Evolutionary conservation across 2,329 filamentous ascomycete species (phyloP), one percentile per base, ranked within the genome.

Genomic region (Ambrosiella xylebori): DNA sequence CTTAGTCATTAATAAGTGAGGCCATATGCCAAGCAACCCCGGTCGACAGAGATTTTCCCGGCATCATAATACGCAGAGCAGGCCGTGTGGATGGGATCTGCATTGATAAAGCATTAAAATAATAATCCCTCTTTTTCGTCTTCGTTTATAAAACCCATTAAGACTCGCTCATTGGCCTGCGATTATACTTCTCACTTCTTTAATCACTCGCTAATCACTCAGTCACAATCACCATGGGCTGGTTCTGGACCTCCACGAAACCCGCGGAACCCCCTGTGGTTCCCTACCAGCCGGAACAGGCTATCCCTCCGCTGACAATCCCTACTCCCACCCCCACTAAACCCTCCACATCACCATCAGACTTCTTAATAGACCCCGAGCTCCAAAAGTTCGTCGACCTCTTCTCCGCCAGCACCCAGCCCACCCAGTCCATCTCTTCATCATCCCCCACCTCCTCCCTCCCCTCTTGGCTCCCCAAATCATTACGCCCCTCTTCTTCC

Each of bases 301-400:
- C 27, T 27, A 38, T 17, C 15, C 15, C 17, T 9, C 41, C 27
- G 19, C 39, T 4, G 19, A 49, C 65, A 45, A 58, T 65, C 54
- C 57, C 64, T 39, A 17, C 64, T 37, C 57, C 62, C 45, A 59
- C 61, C 40, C 39, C 27, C 35, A 15, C 39, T 35, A 41, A 63
- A 59, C 57, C 63, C 36, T 55, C 64, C 17, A 12, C 44, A 37
- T 56, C 60, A 61, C 45, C 62, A 37, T 56, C 64, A 13, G 62
- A 65, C 8, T 64, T 65, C 35, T 50, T 37, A 49, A 63, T 65
- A 63, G 76, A 79, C 64, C 72, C 73, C 38, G 78, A 80, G 64
- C 69, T 81, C 62, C 72, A 74, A 64, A 76, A 76, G 64, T 79
- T 81, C 68, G 66, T 79, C 63, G 68, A 73, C 49, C 71, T 76